phyloP scores from a whole-genome alignment of 306 rosid genomes.

The Quercus aquifolioides region DNA sequence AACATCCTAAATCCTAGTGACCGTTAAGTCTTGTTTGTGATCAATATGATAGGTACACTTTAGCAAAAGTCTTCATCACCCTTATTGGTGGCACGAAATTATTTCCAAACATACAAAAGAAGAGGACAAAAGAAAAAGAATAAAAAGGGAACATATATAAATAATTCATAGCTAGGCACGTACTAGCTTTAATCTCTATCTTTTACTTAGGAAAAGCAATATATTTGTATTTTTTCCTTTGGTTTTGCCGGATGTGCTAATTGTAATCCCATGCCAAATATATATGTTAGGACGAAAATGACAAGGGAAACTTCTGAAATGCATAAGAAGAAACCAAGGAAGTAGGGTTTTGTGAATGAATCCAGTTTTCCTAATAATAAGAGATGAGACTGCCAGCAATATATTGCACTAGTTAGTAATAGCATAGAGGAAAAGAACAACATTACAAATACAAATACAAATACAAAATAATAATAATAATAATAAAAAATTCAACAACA shows the following conservation, averaged over 20 bases:
- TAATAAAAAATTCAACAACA: too few relatives aligned
- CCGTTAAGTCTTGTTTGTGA: background rate
- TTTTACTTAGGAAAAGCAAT: background rate
- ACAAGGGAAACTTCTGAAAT: constrained; percentile 30
- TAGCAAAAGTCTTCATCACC: background rate
- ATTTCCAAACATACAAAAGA: background rate
- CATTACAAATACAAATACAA: too few relatives aligned
- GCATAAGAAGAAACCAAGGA: constrained; percentile 15
- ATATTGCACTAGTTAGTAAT: too few relatives aligned
- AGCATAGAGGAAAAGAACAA: too few relatives aligned
- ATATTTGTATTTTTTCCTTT: background rate
- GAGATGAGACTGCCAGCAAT: background rate
- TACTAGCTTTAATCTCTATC: background rate
- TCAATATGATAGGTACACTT: background rate
- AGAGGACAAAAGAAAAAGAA: constrained; percentile 3
- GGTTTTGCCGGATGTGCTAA: background rate
- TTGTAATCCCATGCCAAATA: background rate
- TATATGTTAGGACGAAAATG: constrained; percentile 15
- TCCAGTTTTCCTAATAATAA: background rate
- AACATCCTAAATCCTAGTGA: background rate
- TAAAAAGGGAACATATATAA: background rate
- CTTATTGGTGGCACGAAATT: background rate
- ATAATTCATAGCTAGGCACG: background rate
- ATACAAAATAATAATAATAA: too few relatives aligned
- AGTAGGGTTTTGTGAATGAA: background rate